Evolutionary conservation across 495 filamentous ascomycete species (phyloP).

Genomic region (Barbatosphaeria neglecta): DNA sequence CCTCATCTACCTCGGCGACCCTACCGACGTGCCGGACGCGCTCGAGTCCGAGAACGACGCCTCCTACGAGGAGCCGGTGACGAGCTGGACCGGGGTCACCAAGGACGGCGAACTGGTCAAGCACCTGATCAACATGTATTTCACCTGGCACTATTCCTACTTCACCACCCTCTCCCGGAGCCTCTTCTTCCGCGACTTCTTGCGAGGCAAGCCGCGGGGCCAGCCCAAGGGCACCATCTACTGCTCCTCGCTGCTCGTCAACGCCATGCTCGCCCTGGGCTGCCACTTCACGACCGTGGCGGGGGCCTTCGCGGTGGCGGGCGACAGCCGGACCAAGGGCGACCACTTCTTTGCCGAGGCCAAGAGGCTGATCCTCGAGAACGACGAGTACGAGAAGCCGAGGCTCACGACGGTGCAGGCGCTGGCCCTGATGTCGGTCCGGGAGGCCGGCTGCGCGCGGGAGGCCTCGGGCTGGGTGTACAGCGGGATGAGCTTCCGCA

Average conservation of each 20-base stretch:
- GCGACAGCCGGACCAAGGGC: slow-evolving; percentile 75
- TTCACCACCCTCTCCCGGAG: slow-evolving; percentile 87
- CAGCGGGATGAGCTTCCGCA: slow-evolving; percentile 96
- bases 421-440: slow-evolving; percentile 87
- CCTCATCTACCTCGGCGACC: slow-evolving; percentile 63
- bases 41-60: slow-evolving; percentile 37
- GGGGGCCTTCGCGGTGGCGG: slow-evolving; percentile 55
- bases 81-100: slow-evolving; percentile 82
- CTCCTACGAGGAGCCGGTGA: slow-evolving; percentile 49
- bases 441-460: slow-evolving; percentile 89
- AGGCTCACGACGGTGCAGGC: slow-evolving; percentile 91
- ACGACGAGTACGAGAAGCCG: slow-evolving; percentile 88
- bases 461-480: slow-evolving; percentile 98
- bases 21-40: slow-evolving; percentile 38
- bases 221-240: slow-evolving; percentile 48
- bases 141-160: slow-evolving; percentile 95
- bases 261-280: slow-evolving; percentile 90
- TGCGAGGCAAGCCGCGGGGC: slow-evolving; percentile 41
- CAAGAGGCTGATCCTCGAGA: slow-evolving; percentile 76
- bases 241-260: slow-evolving; percentile 82
- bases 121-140: slow-evolving; percentile 94
- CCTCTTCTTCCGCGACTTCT: slow-evolving; percentile 81
- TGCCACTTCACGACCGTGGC: slow-evolving; percentile 84
- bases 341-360: slow-evolving; percentile 97
- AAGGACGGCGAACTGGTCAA: slow-evolving; percentile 63